phyloP scores from a whole-genome alignment of 2,329 filamentous ascomycete genomes.

The Elsinoe australis region DNA sequence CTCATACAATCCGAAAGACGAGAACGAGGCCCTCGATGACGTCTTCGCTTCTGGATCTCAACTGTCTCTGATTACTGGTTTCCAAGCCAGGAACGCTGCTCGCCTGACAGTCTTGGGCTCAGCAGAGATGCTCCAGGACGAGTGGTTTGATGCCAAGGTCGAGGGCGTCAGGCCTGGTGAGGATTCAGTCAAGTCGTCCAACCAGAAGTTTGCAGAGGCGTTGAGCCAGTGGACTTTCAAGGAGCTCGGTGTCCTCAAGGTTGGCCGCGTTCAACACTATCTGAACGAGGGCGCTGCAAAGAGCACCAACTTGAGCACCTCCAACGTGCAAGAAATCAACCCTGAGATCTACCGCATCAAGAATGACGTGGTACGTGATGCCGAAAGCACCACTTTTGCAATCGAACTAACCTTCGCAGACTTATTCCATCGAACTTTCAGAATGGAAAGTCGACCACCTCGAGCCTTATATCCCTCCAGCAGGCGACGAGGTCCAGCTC shows the following conservation, averaged over 20 bases:
- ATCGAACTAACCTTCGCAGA: conserved; percentile 52
- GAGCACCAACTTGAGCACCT: conserved; percentile 20
- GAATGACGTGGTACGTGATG: conserved; percentile 77
- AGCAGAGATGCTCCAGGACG: conserved; percentile 76
- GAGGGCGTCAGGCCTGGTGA: conserved; percentile 42
- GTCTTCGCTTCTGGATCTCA: conserved; percentile 78
- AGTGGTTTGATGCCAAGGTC: conserved; percentile 80
- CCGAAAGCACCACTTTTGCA: background rate
- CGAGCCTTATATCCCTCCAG: conserved; percentile 62
- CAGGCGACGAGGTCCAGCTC: conserved; percentile 72
- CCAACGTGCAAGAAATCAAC: conserved; percentile 48
- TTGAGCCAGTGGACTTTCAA: conserved; percentile 94
- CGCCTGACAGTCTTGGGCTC: conserved; percentile 80
- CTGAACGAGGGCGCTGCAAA: conserved; percentile 47
- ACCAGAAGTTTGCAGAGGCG: conserved; percentile 76
- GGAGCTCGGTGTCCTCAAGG: conserved; percentile 80
- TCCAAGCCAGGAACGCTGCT: conserved; percentile 91
- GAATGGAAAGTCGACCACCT: conserved; percentile 72
- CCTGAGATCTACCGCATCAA: conserved; percentile 90
- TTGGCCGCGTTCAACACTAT: conserved; percentile 75
- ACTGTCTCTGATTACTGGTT: conserved; percentile 70
- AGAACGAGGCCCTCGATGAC: conserved; percentile 63
- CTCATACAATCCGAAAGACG: conserved; percentile 88
- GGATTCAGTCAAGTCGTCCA: conserved; percentile 59
- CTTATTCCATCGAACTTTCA: conserved; percentile 80